Base-by-base conservation (phyloP, 2,329 filamentous ascomycete genomes). In the Fusarium subtropicale region DNA sequence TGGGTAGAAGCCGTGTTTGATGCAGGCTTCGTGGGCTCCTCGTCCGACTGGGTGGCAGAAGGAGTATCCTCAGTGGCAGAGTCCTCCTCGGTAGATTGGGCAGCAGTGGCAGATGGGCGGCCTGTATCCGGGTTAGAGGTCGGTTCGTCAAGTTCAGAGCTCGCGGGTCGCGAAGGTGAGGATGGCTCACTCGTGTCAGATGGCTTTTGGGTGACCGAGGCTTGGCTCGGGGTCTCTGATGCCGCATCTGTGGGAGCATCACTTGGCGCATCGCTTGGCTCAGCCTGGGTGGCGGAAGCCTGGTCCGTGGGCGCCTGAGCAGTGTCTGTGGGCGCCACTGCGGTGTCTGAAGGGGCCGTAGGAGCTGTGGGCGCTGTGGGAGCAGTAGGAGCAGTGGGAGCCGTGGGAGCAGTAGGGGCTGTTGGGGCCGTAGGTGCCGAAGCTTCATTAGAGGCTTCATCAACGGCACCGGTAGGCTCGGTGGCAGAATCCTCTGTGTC, bases 61-160 rank as follows among this genome's bases (percentile, higher is more conserved):
- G 62, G 42, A 36, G 55, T 45, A 15, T 63, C 61, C 30, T 66
- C 45, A 39, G 67, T 66, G 30, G 69, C 54, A 15, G 70, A 66
- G 22, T 72, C 62, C 54, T 61, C 39, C 33, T 34, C 15, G 20
- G 66, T 55, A 41, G 64, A 28, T 30, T 57, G 31, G 54, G 47
- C 61, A 48, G 68, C 61, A 48, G 68, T 64, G 52, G 62, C 47
- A 31, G 68, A 55, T 28, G 71, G 57, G 51, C 30, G 50, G 58
- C 59, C 71, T 73, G 71, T 73, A 38, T 60, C 58, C 46, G 68
- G 70, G 71, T 73, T 67, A 73, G 71, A 69, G 53, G 69, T 56
- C 38, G 71, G 60, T 64, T 73, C 66, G 55, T 58, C 56, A 46
- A 60, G 64, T 61, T 64, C 31, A 46, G 71, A 68, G 60, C 63